Evolutionary conservation across 371 early-diverging fungal genomes (phyloP).

Genomic region (Mortierella sp.): DNA sequence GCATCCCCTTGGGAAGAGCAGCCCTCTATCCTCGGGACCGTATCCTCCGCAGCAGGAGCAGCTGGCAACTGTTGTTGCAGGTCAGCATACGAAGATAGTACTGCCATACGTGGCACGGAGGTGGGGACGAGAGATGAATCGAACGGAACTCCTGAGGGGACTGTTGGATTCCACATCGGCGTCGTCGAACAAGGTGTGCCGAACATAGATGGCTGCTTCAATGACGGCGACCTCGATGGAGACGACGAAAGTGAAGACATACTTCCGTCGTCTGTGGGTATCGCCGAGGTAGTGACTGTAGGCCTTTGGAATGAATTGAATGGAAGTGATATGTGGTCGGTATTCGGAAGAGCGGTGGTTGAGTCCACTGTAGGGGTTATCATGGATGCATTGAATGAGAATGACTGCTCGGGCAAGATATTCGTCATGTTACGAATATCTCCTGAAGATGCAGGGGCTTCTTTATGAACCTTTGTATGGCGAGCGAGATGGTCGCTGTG

Average conservation of each 20-base stretch:
- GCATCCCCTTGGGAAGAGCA: neutral
- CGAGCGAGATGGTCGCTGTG: slow-evolving; percentile 86
- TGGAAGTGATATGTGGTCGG: neutral
- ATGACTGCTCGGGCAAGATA: neutral
- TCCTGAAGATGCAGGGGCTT: neutral
- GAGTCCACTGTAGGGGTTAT: too few relatives aligned
- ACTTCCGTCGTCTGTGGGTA: neutral
- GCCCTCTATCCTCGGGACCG: slow-evolving; percentile 14
- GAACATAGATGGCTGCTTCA: slow-evolving; percentile 1
- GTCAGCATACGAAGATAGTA: slow-evolving; percentile 4
- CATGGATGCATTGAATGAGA: too few relatives aligned
- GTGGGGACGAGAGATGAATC: too few relatives aligned
- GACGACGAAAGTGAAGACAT: slow-evolving; percentile 6
- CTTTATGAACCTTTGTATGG: slow-evolving; percentile 68
- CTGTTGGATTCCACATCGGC: neutral
- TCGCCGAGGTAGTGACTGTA: neutral
- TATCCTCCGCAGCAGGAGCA: slow-evolving; percentile 17
- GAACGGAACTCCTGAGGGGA: neutral
- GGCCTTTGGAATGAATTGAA: neutral
- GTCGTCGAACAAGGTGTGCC: slow-evolving; percentile 1
- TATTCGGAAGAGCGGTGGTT: too few relatives aligned
- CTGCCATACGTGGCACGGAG: too few relatives aligned
- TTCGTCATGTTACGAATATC: slow-evolving; percentile 13
- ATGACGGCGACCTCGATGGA: slow-evolving; percentile 4
- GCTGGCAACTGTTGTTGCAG: slow-evolving; percentile 3